Evolutionary conservation across 768 basidiomycete genomes (phyloP).

Genomic region (Pisolithus marmoratus): DNA sequence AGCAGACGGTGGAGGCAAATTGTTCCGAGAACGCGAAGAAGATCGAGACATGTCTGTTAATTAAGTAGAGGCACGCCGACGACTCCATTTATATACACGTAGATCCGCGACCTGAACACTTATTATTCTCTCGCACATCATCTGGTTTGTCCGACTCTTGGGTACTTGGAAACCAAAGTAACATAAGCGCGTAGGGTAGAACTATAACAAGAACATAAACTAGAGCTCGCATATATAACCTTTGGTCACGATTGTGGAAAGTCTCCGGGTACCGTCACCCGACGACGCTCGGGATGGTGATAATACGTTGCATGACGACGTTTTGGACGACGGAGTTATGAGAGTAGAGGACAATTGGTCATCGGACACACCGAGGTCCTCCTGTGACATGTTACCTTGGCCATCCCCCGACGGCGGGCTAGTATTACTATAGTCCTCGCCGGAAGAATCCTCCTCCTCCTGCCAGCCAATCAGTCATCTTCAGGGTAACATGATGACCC

Average conservation of each 20-base stretch:
- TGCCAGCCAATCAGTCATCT: slow-evolving; percentile 58
- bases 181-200: no score
- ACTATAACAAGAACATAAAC: slow-evolving; percentile 15
- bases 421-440: slow-evolving; percentile 37
- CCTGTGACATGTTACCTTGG: slow-evolving; percentile 14
- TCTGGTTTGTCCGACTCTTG: no score
- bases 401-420: slow-evolving; percentile 21
- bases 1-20: slow-evolving; percentile 9
- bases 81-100: no score
- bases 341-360: slow-evolving; percentile 14
- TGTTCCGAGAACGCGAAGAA: slow-evolving; percentile 17
- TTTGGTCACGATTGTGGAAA: slow-evolving; percentile 29
- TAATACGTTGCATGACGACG: slow-evolving; percentile 76
- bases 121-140: no score
- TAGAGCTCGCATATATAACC: background rate
- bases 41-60: slow-evolving; percentile 19
- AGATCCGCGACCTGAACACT: no score
- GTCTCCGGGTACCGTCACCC: slow-evolving; percentile 54
- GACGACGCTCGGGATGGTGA: slow-evolving; percentile 71
- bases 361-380: slow-evolving; percentile 12
- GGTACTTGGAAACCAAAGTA: no score
- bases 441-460: slow-evolving; percentile 44
- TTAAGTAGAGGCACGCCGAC: no score
- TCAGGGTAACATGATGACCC: slow-evolving; percentile 88
- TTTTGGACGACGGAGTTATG: slow-evolving; percentile 31